Conservation (phyloP, 768 basidiomycete species). For the Tricholoma matsutake region DNA sequence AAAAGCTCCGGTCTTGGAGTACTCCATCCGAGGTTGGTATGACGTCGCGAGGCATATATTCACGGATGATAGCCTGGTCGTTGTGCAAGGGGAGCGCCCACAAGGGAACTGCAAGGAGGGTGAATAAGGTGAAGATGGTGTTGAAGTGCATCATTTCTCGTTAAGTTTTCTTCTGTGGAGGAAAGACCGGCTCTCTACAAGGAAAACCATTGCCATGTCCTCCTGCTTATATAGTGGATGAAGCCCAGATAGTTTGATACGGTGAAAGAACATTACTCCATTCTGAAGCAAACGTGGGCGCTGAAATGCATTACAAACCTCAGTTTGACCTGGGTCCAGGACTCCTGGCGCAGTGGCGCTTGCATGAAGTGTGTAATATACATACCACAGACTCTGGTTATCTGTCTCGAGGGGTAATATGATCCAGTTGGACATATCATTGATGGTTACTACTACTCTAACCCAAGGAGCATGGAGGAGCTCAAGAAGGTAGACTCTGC, state of each 20-base stretch:
- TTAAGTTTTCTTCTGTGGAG: not conserved
- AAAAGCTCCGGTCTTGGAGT: not conserved
- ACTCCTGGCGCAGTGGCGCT: too few species aligned
- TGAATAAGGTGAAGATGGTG: not conserved
- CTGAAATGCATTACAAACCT: too few species aligned
- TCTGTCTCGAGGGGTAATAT: too few species aligned
- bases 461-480: too few species aligned
- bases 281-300: not conserved
- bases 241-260: not conserved
- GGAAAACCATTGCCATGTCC: not conserved
- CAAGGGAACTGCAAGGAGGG: not conserved
- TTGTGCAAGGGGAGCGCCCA: not conserved
- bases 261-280: not conserved
- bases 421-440: too few species aligned
- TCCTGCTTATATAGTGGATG: not conserved
- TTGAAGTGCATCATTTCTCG: not conserved
- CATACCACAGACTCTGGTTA: too few species aligned
- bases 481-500: too few species aligned
- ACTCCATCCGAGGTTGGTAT: not conserved
- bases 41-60: not conserved
- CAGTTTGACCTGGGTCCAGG: too few species aligned
- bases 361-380: too few species aligned
- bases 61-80: not conserved
- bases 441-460: too few species aligned
- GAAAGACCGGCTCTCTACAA: not conserved